Evolutionary conservation across 1,284 basidiomycete genomes (phyloP), one percentile per base, ranked within the genome.

Genomic region (Ceratobasidium sp.): DNA sequence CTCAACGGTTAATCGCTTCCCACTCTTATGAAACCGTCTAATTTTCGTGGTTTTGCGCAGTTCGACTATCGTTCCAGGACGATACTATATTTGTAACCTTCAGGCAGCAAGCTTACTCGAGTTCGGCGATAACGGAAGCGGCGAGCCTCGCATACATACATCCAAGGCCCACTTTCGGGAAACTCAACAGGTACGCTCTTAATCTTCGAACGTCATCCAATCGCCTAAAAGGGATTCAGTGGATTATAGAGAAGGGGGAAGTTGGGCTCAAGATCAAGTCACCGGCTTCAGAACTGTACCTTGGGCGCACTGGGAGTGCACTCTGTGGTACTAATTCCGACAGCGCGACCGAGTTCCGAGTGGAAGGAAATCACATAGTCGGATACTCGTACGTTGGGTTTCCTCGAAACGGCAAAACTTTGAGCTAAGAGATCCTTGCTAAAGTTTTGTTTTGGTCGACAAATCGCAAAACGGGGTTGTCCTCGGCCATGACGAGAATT

Each of bases 221-320:
- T 47, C 22, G 31, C 6, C 62, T 50, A 47, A 72, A 36, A 51
- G 19, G 7, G 22, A 51, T n/a, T 3, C 22, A 72, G 69, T 72
- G 69, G 69, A 51, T 72, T 33, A 51, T 72, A 24, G 69, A 72
- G 31, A 17, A 72, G 24, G 69, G 56, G 17, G 14, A 22, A 8
- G n/a, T n/a, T n/a, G 69, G 69, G 31, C 60, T 50, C 56, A 72
- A 57, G 17, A 50, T 72, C 36, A 47, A 48, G n/a, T 57, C 54
- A 44, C 27, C 69, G 19, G 45, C 19, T 48, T 72, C 69, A 22
- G 47, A 44, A 19, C 27, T 31, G 24, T 72, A 51, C 17, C 48
- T 72, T 51, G 69, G 69, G 14, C 17, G 22, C 53, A 8, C 22
- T 14, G 53, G 24, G 9, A 22, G 53, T 15, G 15, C 15, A 24